These are phyloP conservation scores for Hippophae tibetana DNA, from an alignment of 306 rosid species.

Conservation along the genomic window DNA sequence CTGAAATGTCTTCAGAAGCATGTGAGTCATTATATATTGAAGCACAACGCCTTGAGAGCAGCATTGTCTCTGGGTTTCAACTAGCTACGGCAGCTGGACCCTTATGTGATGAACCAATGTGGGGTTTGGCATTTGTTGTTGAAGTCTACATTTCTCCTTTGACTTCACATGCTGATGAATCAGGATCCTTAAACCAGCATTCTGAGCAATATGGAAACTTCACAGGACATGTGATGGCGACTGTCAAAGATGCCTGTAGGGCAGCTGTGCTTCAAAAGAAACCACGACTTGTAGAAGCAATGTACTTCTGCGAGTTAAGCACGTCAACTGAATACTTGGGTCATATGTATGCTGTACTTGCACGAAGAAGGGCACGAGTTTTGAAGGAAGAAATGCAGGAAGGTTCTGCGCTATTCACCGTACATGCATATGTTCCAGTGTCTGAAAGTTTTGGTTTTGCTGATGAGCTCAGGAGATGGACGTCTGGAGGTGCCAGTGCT, in stretches of 20 bases:
- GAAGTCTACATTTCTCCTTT: slow-evolving; percentile 56
- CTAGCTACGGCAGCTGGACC: slow-evolving; percentile 90
- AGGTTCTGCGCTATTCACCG: slow-evolving; percentile 87
- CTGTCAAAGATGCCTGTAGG: slow-evolving; percentile 83
- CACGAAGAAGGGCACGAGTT: slow-evolving; percentile 66
- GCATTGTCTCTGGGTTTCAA: slow-evolving; percentile 70
- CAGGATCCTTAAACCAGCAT: slow-evolving; percentile 41
- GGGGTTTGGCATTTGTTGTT: slow-evolving; percentile 82
- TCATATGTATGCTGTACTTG: slow-evolving; percentile 81
- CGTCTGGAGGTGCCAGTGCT: slow-evolving; percentile 78
- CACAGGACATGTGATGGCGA: slow-evolving; percentile 74
- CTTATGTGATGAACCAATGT: slow-evolving; percentile 82
- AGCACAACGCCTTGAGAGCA: slow-evolving; percentile 63
- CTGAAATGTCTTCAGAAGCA: slow-evolving; percentile 31
- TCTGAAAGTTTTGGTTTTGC: slow-evolving; percentile 91
- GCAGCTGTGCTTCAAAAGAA: slow-evolving; percentile 68
- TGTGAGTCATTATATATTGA: slow-evolving; percentile 34
- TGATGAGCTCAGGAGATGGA: slow-evolving; percentile 78
- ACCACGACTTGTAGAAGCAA: slow-evolving; percentile 85
- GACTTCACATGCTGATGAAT: slow-evolving; percentile 37
- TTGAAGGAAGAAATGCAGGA: slow-evolving; percentile 95
- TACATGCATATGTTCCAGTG: slow-evolving; percentile 81
- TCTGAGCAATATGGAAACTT: slow-evolving; percentile 60
- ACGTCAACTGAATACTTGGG: slow-evolving; percentile 68
- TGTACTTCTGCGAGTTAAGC: slow-evolving; percentile 88